Evolutionary conservation across 495 filamentous ascomycete genomes (phyloP), one percentile per base, ranked within the genome.

Genomic region (Annulohypoxylon moriforme): DNA sequence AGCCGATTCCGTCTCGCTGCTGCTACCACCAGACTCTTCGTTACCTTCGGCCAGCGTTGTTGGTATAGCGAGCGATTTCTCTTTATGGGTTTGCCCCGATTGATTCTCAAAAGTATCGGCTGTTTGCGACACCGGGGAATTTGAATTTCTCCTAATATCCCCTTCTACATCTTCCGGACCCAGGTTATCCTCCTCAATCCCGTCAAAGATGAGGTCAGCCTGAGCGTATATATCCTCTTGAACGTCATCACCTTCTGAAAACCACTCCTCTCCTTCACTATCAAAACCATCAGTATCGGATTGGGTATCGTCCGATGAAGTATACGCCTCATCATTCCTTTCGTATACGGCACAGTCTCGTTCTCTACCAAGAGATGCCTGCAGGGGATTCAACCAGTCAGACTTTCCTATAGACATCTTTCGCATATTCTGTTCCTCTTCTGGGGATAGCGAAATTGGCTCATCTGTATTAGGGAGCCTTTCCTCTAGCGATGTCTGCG

Each of bases 281-380:
- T 49, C 52, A 5, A 42, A 33, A 24, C 14, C 36, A 1, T 14
- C 20, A 13, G 16, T 18, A 3, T 56, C 36, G 2, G 34, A 49
- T 2, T 65, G 60, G 0, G 55, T 60, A 22, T 36, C 11, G 0
- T 70, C 61, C 7, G 53, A 64, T 27, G 60, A 70, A 3, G 53
- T 27, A 60, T 60, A 60, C 4, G n/a, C 60, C 29, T 7, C 9
- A 29, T 42, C 0, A 36, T 22, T 25, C n/a, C 25, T 55, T 38
- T 60, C 61, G 13, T 55, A 34, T 0, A 60, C 38, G 29, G 49
- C 60, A 5, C 38, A 70, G 22, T 3, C 18, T 3, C 24, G 34
- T 9, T 57, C 47, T 62, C 29, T 10, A 0, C 68, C 56, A 22
- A 66, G 44, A 0, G 62, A 42, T 33, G 62, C 68, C 33, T 56